A percentile compares a stretch with the other conserved stretches of the same genome.
Conservation (phyloP, 2,329 filamentous ascomycete genomes). For the Fusarium annulatum region DNA sequence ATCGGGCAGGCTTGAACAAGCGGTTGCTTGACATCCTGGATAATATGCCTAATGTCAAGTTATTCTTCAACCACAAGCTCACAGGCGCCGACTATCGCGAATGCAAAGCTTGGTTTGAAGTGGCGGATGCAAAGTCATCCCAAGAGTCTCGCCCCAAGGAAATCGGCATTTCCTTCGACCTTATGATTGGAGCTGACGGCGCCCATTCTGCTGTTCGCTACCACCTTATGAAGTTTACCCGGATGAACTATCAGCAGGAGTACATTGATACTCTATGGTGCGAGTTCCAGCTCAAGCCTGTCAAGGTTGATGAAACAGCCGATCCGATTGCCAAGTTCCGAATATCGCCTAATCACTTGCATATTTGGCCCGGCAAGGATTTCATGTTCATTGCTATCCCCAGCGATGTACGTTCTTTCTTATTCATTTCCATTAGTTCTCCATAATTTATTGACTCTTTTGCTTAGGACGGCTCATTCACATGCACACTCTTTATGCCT, state of each 20-base stretch:
- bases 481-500: conserved; percentile 92
- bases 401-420: conserved; percentile 61
- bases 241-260: conserved; percentile 90
- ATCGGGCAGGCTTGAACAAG: conserved; percentile 85
- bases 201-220: conserved; percentile 92
- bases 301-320: conserved; percentile 42
- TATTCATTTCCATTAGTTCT: not conserved
- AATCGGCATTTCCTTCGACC: conserved; percentile 87
- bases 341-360: conserved; percentile 91
- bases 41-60: conserved; percentile 84
- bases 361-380: conserved; percentile 94
- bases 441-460: conserved; percentile 12
- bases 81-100: conserved; percentile 86
- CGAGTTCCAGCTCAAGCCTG: conserved; percentile 84
- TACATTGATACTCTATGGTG: conserved; percentile 99
- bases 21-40: conserved; percentile 86
- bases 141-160: conserved; percentile 67
- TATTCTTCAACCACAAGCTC: conserved; percentile 94
- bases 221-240: conserved; percentile 94
- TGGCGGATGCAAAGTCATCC: conserved; percentile 51
- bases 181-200: conserved; percentile 94
- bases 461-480: conserved; percentile 86
- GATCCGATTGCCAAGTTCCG: conserved; percentile 66
- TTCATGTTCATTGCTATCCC: conserved; percentile 99
- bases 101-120: conserved; percentile 89